phyloP scores from a whole-genome alignment of 2,329 filamentous ascomycete genomes.

The Metarhizium rileyi region DNA sequence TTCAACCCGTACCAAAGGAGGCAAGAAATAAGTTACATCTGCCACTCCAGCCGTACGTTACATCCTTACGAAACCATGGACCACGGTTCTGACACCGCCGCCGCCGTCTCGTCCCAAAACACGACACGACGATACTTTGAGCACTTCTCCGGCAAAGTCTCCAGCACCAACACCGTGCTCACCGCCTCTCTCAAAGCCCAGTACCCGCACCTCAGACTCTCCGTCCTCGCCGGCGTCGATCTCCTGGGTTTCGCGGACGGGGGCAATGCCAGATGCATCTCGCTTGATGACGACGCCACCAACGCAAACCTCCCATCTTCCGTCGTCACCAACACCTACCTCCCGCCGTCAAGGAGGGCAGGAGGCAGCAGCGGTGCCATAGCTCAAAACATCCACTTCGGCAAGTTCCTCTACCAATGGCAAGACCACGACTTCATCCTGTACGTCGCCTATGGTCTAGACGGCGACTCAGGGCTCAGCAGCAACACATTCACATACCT shows the following conservation, averaged over 20 bases:
- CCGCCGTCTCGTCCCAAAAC: neutral
- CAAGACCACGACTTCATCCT: slow-evolving; percentile 31
- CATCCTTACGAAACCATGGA: no score
- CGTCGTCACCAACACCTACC: slow-evolving; percentile 28
- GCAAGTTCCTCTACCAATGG: slow-evolving; percentile 35
- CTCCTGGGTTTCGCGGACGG: slow-evolving; percentile 32
- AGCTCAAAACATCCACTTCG: slow-evolving; percentile 23
- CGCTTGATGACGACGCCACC: slow-evolving; percentile 17
- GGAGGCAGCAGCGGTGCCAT: slow-evolving; percentile 27
- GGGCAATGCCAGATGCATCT: slow-evolving; percentile 24
- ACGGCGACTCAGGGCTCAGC: slow-evolving; percentile 24
- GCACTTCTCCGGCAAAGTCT: slow-evolving; percentile 29
- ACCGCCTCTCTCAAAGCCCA: slow-evolving; percentile 28
- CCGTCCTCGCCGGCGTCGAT: slow-evolving; percentile 22
- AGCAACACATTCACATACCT: slow-evolving; percentile 27
- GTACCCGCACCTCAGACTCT: slow-evolving; percentile 33
- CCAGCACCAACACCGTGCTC: slow-evolving; percentile 35
- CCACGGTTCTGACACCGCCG: neutral
- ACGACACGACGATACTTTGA: slow-evolving; percentile 17
- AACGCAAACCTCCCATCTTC: slow-evolving; percentile 20
- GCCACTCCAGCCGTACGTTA: no score
- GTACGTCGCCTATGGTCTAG: slow-evolving; percentile 32
- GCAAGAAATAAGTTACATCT: no score
- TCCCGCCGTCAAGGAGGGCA: slow-evolving; percentile 21
- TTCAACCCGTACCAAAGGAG: no score